Base-by-base conservation (phyloP, 116 monocot genomes). In the Phalaenopsis hybrid region DNA sequence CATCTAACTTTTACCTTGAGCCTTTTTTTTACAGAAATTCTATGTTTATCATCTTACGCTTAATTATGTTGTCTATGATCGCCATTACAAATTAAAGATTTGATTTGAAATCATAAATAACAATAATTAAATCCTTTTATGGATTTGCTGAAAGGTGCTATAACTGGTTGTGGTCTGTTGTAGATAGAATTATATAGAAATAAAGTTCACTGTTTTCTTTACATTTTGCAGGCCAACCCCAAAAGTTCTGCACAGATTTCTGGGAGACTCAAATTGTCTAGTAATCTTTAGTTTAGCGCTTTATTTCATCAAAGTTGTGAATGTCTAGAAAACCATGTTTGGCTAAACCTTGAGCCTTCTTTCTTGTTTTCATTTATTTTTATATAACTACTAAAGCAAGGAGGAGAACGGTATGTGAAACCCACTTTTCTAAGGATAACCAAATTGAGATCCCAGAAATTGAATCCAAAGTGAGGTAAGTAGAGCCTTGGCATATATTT, bases 211-310 rank as follows among this genome's bases (percentile, higher is more conserved):
- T 70, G 5, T 83, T 20, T 77, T 2, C 23, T 74, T 59, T 5
- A 72, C 58, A 74, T 28, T 74, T 78, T 59, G 68, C 51, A 83
- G 83, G 83, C 69, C 57, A 74, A 21, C 23, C 49, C 28, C 3
- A 79, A 83, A 52, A 74, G 46, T 18, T 58, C 45, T 57, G 79
- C 37, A 44, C 78, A 70, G 50, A 72, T 72, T 57, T 69, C 20
- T 57, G 57, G 20, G 45, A 83, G 48, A 75, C 83, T 23, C 21
- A 79, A 70, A 78, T 55, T 44, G 7, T 55, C 73, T 74, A 78
- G 79, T 81, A 50, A 73, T 34, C 55, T 55, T 55, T 74, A 83
- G 57, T 20, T 46, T 44, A n/a, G 15, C 58, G 28, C 20, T 28
- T 25, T 57, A 45, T 8, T 57, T 44, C 16, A 4, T 74, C 46